Evolutionary conservation across 108 stramenopile species (phyloP).

Genomic region (Cyclotella choctawhatcheeana): DNA sequence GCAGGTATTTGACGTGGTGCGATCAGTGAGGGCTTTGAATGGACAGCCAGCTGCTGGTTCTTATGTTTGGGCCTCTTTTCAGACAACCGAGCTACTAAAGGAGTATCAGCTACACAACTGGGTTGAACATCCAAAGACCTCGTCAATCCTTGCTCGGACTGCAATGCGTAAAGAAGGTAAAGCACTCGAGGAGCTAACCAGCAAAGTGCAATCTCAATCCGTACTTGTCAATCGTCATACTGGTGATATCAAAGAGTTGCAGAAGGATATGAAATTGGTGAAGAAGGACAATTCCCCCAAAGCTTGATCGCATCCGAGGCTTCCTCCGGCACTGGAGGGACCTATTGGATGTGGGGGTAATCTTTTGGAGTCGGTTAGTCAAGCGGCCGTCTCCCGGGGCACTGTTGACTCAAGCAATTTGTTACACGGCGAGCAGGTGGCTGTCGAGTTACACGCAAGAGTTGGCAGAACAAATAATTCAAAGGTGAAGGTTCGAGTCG

Average conservation of each 20-base stretch:
- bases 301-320: too few species aligned
- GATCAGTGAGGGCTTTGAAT: neutral
- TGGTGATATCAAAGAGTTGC: neutral
- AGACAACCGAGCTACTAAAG: neutral
- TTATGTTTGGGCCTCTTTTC: neutral
- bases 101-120: neutral
- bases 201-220: neutral
- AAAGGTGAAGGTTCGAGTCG: neutral
- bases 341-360: neutral
- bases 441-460: neutral
- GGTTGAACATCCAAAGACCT: neutral
- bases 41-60: neutral
- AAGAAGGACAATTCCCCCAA: neutral
- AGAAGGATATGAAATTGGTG: neutral
- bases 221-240: neutral
- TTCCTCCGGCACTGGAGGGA: neutral
- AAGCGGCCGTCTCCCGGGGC: neutral
- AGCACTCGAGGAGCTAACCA: neutral
- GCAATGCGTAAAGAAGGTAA: conserved; percentile 10
- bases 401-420: neutral
- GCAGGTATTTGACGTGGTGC: conserved; percentile 1
- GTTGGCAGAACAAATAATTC: conserved; percentile 13
- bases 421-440: neutral
- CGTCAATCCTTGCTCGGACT: conserved; percentile 9
- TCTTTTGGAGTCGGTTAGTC: neutral